These are phyloP conservation scores for Metschnikowia cubensis DNA, from an alignment of 805 yeast genomes.

Conservation along the genomic window DNA sequence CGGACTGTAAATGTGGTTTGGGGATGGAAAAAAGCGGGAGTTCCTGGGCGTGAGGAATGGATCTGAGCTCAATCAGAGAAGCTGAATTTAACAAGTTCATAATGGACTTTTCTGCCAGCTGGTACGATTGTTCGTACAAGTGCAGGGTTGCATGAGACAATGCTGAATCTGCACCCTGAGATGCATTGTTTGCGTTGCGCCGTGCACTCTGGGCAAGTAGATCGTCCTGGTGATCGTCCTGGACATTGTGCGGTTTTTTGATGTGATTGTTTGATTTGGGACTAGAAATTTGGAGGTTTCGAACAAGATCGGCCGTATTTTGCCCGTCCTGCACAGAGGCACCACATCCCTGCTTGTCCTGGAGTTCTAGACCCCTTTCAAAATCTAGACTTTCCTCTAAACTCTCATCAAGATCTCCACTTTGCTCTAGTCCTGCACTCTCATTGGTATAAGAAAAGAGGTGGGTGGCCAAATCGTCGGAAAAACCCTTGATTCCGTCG, in stretches of 20 bases:
- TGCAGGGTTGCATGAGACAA: constrained; percentile 1
- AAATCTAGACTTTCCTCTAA: not conserved
- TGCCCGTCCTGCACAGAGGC: too few relatives aligned
- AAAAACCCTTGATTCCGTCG: constrained; percentile 42
- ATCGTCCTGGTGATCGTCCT: too few relatives aligned
- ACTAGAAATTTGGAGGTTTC: not conserved
- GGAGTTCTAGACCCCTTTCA: not conserved
- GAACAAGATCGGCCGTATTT: too few relatives aligned
- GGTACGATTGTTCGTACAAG: constrained; percentile 18
- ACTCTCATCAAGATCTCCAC: not conserved
- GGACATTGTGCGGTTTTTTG: too few relatives aligned
- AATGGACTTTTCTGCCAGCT: constrained; percentile 39
- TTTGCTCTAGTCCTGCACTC: not conserved
- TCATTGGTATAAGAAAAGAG: constrained; percentile 11
- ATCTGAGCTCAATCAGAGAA: constrained; percentile 10
- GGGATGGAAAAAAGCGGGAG: not conserved
- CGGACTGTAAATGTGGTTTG: not conserved
- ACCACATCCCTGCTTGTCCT: too few relatives aligned
- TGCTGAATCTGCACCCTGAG: not conserved
- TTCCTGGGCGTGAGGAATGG: not conserved
- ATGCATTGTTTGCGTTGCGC: not conserved
- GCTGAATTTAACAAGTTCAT: constrained; percentile 33
- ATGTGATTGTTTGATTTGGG: too few relatives aligned
- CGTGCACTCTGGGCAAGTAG: not conserved
- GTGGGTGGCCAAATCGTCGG: constrained; percentile 34